A percentile compares a stretch with the other conserved stretches of the same genome.
phyloP scores from a whole-genome alignment of 1,284 basidiomycete genomes.

The Cryptococcus depauperatus region DNA sequence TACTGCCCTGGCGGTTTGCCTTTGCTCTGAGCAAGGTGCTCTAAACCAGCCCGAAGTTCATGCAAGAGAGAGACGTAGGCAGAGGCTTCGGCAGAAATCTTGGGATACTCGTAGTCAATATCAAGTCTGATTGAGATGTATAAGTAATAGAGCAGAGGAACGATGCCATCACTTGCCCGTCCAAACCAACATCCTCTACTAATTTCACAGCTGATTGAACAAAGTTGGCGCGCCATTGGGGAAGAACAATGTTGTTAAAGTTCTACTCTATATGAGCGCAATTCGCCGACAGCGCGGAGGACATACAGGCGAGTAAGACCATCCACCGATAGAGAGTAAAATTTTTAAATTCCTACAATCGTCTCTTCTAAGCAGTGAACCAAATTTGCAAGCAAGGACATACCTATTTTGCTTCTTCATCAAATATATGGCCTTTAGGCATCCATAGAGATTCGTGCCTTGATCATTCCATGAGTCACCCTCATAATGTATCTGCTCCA shows the following conservation, averaged over 20 bases:
- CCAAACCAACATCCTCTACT: constrained; percentile 78
- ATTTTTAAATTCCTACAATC: constrained; percentile 60
- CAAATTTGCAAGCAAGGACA: background rate
- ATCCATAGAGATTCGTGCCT: constrained; percentile 75
- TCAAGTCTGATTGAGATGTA: constrained; percentile 45
- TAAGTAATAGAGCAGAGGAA: constrained; percentile 50
- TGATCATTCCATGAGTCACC: constrained; percentile 83
- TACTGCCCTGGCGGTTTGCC: constrained; percentile 39
- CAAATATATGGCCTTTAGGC: constrained; percentile 77
- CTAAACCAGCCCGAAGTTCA: constrained; percentile 45
- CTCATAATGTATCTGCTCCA: constrained; percentile 52
- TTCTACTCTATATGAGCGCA: constrained; percentile 23
- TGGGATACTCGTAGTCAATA: constrained; percentile 51
- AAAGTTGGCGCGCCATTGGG: constrained; percentile 57
- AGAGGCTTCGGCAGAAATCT: constrained; percentile 44
- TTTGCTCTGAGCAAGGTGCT: constrained; percentile 38
- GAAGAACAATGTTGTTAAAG: constrained; percentile 52
- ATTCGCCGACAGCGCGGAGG: background rate
- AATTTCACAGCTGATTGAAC: constrained; percentile 62
- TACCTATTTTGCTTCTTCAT: constrained; percentile 65
- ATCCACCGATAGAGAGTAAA: constrained; percentile 70
- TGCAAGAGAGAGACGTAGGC: constrained; percentile 48
- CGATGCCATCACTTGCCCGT: constrained; percentile 54
- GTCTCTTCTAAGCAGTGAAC: background rate
- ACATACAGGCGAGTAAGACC: constrained; percentile 67